Base-by-base conservation (phyloP, 148 eudicot genomes). In the Chenopodium berlandieri region DNA sequence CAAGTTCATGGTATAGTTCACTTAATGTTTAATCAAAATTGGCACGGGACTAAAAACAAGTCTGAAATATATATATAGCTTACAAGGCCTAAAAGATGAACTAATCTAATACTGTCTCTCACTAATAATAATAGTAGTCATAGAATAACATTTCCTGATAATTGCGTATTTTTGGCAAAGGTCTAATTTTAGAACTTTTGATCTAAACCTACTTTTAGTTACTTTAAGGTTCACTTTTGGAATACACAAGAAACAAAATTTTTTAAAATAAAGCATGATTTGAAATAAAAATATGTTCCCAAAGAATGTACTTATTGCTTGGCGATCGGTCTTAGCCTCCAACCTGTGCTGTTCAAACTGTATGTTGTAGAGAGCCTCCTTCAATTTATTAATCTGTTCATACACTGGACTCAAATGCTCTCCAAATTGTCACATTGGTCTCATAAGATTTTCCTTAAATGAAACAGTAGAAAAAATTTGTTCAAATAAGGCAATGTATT, bases 271-370 rank as follows among this genome's bases (percentile, higher is more conserved):
- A 27, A 47, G 20, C 9, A 47, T 67, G 17, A 5, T 58, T 22
- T 7, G 27, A 40, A 20, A 2, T 27, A 23, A 84, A 23, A n/a
- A 70, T 23, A 9, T 1, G 25, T 25, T 69, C 34, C 1, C 9
- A 17, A 52, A 72, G 34, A 34, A 78, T 73, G 50, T 92, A 94
- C 98, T 89, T 67, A 92, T 47, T 34, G 91, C 85, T 77, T 94
- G 94, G 67, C 96, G 96, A 76, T 92, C 96, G 9, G 93, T 92
- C 85, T 94, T 91, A 63, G 98, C 98, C 86, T 91, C 92, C 66
- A 94, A 78, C 96, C 96, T 92, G 78, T 94, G 98, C 82, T 94
- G 96, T 70, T 94, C 98, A 79, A 92, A 92, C 63, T 94, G 96
- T 79, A 94, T 92, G 82, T 92, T 94, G 85, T 91, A 88, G 14